These are phyloP conservation scores for Botrytis galanthina DNA, from an alignment of 2,329 filamentous ascomycete species.

Conservation along the genomic window DNA sequence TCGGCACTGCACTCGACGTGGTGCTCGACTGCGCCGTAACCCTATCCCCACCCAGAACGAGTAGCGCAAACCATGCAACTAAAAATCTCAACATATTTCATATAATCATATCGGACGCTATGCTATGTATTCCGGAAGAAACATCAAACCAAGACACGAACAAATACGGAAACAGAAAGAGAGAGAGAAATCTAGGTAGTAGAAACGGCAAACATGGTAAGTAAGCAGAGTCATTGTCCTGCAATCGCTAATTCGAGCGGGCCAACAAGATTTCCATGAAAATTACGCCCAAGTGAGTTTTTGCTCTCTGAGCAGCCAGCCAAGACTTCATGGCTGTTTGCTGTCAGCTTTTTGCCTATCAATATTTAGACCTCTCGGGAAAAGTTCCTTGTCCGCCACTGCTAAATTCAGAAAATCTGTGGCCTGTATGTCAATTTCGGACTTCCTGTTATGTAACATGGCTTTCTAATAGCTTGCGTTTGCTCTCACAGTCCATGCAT, in stretches of 20 bases:
- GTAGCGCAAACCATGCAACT: neutral
- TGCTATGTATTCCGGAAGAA: neutral
- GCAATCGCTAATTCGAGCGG: constrained; percentile 9
- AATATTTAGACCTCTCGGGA: neutral
- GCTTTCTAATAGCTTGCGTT: neutral
- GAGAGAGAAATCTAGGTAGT: neutral
- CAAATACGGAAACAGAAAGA: neutral
- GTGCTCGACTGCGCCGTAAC: constrained; percentile 17
- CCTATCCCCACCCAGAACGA: neutral
- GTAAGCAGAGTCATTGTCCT: constrained; percentile 9
- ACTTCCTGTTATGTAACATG: neutral
- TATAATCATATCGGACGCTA: neutral
- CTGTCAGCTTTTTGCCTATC: constrained; percentile 3
- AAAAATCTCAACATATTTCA: constrained; percentile 12
- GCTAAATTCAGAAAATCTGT: neutral
- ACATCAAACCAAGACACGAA: neutral
- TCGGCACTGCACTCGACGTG: neutral
- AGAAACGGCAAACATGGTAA: neutral
- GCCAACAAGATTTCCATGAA: constrained; percentile 1
- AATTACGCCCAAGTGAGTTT: neutral
- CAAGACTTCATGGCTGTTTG: constrained; percentile 12
- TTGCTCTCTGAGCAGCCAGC: neutral
- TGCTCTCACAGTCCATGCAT: neutral
- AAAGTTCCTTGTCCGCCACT: neutral
- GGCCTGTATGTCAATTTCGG: neutral